phyloP scores from a whole-genome alignment of 2,329 filamentous ascomycete species.

The Apiospora phragmitis region DNA sequence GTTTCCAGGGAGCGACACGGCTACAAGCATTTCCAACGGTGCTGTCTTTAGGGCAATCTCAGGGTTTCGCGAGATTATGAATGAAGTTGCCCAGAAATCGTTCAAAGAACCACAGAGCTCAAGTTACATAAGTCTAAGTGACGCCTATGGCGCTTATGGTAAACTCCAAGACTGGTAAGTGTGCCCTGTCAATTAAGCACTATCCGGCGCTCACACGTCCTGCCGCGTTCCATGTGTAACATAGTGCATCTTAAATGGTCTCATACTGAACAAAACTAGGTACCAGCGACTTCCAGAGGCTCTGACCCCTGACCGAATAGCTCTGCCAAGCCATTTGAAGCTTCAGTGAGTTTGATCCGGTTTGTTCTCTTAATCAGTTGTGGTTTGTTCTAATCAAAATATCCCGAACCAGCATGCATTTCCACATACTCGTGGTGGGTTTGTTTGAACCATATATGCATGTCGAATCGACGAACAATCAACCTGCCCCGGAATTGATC shows the following conservation, averaged over 20 bases:
- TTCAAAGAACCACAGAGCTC: conserved; percentile 13
- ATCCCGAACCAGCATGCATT: conserved; percentile 32
- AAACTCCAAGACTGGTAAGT: conserved; percentile 31
- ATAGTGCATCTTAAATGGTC: neutral
- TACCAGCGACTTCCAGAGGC: conserved; percentile 20
- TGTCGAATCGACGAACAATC: conserved; percentile 14
- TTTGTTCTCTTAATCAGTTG: neutral
- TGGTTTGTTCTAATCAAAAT: neutral
- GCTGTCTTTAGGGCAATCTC: conserved; percentile 29
- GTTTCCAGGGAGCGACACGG: conserved; percentile 30
- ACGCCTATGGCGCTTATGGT: conserved; percentile 22
- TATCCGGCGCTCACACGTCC: neutral
- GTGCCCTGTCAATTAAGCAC: neutral
- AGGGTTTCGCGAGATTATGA: conserved; percentile 35
- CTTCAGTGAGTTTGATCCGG: conserved; percentile 32
- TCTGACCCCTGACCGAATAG: conserved; percentile 31
- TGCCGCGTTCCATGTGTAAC: neutral
- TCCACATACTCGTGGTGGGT: conserved; percentile 35
- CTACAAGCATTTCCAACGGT: conserved; percentile 26
- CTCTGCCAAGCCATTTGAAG: conserved; percentile 35
- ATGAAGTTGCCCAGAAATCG: conserved; percentile 26
- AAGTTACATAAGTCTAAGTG: conserved; percentile 18
- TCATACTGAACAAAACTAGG: neutral
- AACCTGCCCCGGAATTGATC: conserved; percentile 17
- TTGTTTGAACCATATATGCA: conserved; percentile 29